A percentile compares a stretch with the other conserved stretches of the same genome.
Evolutionary conservation across 1,139 yeast species (phyloP).

Genomic region (Cylindricascospora bacillispora): DNA sequence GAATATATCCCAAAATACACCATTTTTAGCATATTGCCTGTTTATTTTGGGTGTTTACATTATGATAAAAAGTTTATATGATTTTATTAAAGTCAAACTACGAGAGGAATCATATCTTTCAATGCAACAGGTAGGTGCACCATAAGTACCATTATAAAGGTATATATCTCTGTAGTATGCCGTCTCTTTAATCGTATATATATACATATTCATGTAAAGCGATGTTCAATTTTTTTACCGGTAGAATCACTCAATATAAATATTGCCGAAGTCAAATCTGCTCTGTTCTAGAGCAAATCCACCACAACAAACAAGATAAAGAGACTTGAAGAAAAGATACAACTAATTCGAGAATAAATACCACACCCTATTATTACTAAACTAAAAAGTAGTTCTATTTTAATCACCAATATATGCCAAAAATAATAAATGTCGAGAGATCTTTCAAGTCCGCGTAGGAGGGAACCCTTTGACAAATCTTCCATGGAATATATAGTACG

Average conservation of each 20-base stretch:
- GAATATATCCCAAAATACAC: slow-evolving; percentile 28
- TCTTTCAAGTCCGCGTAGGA: too few species aligned
- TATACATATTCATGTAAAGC: not conserved
- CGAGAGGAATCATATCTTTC: too few species aligned
- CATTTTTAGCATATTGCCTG: slow-evolving; percentile 15
- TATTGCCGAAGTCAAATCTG: not conserved
- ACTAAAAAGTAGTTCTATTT: too few species aligned
- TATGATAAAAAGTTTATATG: slow-evolving; percentile 51
- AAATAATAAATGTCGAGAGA: too few species aligned
- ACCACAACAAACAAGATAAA: not conserved
- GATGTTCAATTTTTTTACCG: not conserved
- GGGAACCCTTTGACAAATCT: slow-evolving; percentile 42
- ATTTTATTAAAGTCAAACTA: too few species aligned
- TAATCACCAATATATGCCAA: too few species aligned
- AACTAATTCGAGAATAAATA: not conserved
- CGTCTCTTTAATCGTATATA: not conserved
- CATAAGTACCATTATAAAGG: not conserved
- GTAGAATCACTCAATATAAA: not conserved
- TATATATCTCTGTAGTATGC: not conserved
- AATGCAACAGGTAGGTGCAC: slow-evolving; percentile 46
- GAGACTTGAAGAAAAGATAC: not conserved
- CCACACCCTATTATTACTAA: too few species aligned
- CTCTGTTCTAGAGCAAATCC: not conserved
- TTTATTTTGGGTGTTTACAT: slow-evolving; percentile 50
- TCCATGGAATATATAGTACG: slow-evolving; percentile 66